These are phyloP conservation scores for Pichia californica DNA, from an alignment of 805 yeast genomes.

Conservation along the genomic window DNA sequence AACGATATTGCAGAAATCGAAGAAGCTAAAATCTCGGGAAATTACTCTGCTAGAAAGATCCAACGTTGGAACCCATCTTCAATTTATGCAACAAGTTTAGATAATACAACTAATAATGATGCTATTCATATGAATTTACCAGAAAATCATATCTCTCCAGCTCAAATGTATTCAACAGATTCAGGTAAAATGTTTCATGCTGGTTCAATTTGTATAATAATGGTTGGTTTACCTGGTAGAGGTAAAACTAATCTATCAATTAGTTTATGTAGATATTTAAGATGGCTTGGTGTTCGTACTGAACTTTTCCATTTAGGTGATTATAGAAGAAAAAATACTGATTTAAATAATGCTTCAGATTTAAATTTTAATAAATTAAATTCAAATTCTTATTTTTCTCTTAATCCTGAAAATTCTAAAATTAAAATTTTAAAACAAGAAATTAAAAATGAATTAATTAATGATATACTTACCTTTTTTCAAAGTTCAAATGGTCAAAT, in stretches of 20 bases:
- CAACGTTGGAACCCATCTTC: conserved; percentile 40
- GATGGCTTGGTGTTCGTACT: conserved; percentile 95
- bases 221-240: conserved; percentile 92
- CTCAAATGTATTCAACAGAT: conserved; percentile 88
- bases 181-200: conserved; percentile 93
- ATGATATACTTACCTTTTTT: conserved; percentile 67
- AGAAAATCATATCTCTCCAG: conserved; percentile 72
- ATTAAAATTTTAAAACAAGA: conserved; percentile 49
- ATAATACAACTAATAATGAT: conserved; percentile 32
- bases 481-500: conserved; percentile 81
- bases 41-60: conserved; percentile 49
- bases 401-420: conserved; percentile 39
- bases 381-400: conserved; percentile 65
- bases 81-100: conserved; percentile 9
- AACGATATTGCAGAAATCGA: conserved; percentile 29
- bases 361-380: conserved; percentile 33
- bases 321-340: conserved; percentile 57
- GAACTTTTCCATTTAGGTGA: conserved; percentile 90
- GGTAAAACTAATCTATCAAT: conserved; percentile 94
- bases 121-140: conserved; percentile 64
- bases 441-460: conserved; percentile 56
- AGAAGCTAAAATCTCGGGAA: conserved; percentile 41
- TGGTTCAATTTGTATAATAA: conserved; percentile 81
- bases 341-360: not conserved
- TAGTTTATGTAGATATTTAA: conserved; percentile 79